Conservation (phyloP, 2,329 filamentous ascomycete genomes). For the Botrytis fabae region DNA sequence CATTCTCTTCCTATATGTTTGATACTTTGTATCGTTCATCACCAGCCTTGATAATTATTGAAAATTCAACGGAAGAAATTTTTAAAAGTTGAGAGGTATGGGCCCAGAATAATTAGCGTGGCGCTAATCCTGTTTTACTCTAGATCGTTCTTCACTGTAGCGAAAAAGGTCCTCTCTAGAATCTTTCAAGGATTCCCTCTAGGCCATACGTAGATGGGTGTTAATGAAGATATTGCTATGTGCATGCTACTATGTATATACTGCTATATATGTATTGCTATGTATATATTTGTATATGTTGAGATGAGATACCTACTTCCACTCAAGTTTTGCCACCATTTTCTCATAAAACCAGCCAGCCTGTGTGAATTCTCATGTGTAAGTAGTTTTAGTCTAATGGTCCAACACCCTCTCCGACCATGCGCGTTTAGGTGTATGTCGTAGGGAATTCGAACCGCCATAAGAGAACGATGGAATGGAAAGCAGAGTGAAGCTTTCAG, state of each 20-base stretch:
- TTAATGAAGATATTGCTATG: background rate
- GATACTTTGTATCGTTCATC: slow-evolving; percentile 59
- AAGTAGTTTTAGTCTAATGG: background rate
- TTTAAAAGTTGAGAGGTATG: background rate
- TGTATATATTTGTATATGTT: background rate
- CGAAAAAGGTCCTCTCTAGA: background rate
- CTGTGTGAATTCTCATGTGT: background rate
- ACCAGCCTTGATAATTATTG: slow-evolving; percentile 49
- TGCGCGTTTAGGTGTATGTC: background rate
- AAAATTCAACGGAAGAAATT: slow-evolving; percentile 28
- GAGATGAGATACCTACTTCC: background rate
- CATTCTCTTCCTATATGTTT: slow-evolving; percentile 69
- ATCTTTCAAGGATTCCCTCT: background rate
- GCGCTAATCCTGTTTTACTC: background rate
- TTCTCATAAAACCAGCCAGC: background rate
- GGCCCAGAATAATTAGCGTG: background rate
- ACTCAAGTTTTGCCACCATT: background rate
- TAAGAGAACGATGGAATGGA: background rate
- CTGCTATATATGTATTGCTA: background rate
- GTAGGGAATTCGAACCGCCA: background rate
- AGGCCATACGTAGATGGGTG: background rate
- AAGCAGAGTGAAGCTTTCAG: background rate
- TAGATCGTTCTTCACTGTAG: background rate
- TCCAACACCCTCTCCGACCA: background rate
- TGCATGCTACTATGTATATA: background rate